Base-by-base conservation (phyloP, 2,329 filamentous ascomycete species). In the Neofusicoccum sp. region DNA sequence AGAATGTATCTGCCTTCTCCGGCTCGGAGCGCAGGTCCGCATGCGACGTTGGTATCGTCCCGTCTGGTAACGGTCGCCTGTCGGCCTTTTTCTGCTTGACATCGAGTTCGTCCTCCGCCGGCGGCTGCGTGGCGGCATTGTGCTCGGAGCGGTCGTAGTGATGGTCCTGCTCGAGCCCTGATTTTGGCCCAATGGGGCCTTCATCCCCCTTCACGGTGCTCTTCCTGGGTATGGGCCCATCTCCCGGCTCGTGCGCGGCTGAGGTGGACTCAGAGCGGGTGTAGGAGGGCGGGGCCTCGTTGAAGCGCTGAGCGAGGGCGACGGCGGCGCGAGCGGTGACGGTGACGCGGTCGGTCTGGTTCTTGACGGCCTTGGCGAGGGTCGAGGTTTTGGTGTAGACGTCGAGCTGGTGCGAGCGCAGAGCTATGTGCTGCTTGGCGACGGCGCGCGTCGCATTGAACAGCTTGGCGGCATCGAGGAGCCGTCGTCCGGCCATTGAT, bases 331-430 rank as follows among this genome's bases (percentile, higher is more conserved):
- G 80, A 38, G 82, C 80, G 16, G 85, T 87, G 54, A 87, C 75
- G 1, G 85, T 85, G 53, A 88, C 73, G 60, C 83, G 80, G 63
- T 87, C 84, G 1, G 83, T 84, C 73, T 88, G 85, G 56, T 71
- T 79, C 70, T 86, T 86, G 60, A 88, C 78, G 12, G 83, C 82
- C 70, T 84, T 86, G 30, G 85, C 84, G 49, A 90, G 72, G 31
- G 83, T 84, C 2, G 87, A 89, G 0, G 87, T 89, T 65, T 82
- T 80, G 53, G 77, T 85, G 72, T 84, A 89, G 49, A 85, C 73
- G 69, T 88, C 83, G 67, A 87, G 76, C 71, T 89, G 86, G 59
- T 82, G 80, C 58, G 80, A 78, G 24, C 85, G 84, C 51, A 88
- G 79, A 43, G 76, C 77, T 61, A 86, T 73, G 69, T 88, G 86